phyloP scores from a whole-genome alignment of 106 monocot genomes.

The Allium fistulosum region DNA sequence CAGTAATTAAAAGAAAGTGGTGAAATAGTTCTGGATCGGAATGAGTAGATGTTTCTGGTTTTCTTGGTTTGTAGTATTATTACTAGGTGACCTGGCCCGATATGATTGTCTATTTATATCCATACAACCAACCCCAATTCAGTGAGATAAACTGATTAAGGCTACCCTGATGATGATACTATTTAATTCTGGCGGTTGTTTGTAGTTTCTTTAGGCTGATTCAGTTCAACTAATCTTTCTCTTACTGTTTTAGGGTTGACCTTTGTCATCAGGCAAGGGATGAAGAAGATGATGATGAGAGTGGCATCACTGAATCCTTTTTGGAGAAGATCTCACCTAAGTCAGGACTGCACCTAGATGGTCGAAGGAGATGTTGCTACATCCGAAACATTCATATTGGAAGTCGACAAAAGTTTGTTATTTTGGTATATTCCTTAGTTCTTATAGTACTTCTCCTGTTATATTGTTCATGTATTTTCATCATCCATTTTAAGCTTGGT shows the following conservation, averaged over 20 bases:
- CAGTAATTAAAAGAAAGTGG: too few species aligned
- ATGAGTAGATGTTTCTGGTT: too few species aligned
- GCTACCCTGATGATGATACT: too few species aligned
- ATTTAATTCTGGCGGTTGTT: too few species aligned
- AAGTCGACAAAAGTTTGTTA: slow-evolving; percentile 85
- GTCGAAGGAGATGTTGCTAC: slow-evolving; percentile 44
- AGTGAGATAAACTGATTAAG: too few species aligned
- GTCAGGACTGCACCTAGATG: slow-evolving; percentile 22
- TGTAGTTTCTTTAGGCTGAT: background rate
- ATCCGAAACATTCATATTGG: slow-evolving; percentile 59
- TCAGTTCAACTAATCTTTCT: slow-evolving; percentile 1
- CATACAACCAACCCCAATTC: too few species aligned
- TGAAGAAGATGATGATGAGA: slow-evolving; percentile 93
- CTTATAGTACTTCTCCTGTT: background rate
- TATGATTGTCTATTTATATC: too few species aligned
- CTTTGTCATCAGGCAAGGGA: slow-evolving; percentile 95
- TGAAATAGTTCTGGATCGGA: too few species aligned
- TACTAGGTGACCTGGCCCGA: too few species aligned
- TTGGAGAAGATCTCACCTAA: slow-evolving; percentile 54
- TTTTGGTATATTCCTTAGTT: slow-evolving; percentile 45
- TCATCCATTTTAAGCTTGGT: background rate
- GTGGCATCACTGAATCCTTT: slow-evolving; percentile 50
- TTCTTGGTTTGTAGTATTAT: too few species aligned
- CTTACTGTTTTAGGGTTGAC: slow-evolving; percentile 64
- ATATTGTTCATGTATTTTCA: background rate